Percentiles rank a stretch among this genome's conserved stretches.
These are phyloP conservation scores for Ascobolus immersus DNA, from an alignment of 495 filamentous ascomycete genomes.

Conservation along the genomic window DNA sequence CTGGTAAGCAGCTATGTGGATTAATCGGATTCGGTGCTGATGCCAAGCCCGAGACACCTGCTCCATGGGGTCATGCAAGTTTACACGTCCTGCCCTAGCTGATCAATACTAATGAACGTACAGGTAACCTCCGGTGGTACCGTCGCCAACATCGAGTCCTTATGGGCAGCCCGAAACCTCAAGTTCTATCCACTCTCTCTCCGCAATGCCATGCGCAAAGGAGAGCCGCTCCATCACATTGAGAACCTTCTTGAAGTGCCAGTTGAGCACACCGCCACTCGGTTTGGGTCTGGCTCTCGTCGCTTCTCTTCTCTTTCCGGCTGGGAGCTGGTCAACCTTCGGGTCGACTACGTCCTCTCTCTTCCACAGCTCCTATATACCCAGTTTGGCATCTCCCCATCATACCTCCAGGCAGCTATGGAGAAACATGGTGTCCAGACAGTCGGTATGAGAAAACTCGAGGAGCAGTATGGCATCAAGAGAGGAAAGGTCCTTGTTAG, in stretches of 20 bases:
- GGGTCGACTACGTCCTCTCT: constrained; percentile 18
- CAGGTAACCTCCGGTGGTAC: constrained; percentile 21
- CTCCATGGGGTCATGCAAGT: constrained; percentile 18
- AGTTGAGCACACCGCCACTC: too few relatives aligned
- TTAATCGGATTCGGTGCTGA: constrained; percentile 22
- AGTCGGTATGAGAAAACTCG: constrained; percentile 17
- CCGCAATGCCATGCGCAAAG: constrained; percentile 16
- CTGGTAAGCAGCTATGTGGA: constrained; percentile 21
- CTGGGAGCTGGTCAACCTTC: constrained; percentile 27
- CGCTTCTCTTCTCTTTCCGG: constrained; percentile 18
- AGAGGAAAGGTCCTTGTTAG: constrained; percentile 15
- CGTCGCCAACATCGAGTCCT: constrained; percentile 24
- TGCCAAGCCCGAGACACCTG: constrained; percentile 5
- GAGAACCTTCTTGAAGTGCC: constrained; percentile 13
- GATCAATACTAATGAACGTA: constrained; percentile 1
- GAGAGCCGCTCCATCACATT: constrained; percentile 16
- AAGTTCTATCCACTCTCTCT: constrained; percentile 25
- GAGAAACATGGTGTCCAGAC: constrained; percentile 21
- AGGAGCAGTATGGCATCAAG: constrained; percentile 16
- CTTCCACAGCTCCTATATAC: constrained; percentile 18
- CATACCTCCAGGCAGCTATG: constrained; percentile 16
- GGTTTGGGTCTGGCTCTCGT: too few relatives aligned
- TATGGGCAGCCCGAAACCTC: constrained; percentile 24
- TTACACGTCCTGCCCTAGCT: neutral
- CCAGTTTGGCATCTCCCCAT: constrained; percentile 18